Conservation (phyloP, 306 rosid species). For the Crotalaria pallida region DNA sequence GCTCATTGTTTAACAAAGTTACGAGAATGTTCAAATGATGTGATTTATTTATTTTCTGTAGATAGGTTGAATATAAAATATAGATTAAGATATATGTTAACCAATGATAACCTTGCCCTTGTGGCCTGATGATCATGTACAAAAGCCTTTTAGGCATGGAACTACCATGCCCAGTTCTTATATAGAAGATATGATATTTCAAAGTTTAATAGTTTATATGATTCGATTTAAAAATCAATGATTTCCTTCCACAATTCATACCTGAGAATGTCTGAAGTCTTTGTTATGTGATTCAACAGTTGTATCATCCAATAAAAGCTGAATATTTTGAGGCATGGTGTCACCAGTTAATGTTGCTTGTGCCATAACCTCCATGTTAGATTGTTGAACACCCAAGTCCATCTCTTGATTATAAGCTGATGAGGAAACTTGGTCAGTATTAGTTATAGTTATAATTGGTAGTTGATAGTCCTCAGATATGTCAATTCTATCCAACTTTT, state of each 20-base stretch:
- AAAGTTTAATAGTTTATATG: background rate
- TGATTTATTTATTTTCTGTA: background rate
- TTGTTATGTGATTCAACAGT: constrained; percentile 17
- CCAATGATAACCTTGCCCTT: background rate
- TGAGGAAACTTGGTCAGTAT: constrained; percentile 18
- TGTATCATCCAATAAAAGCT: background rate
- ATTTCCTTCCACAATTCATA: constrained; percentile 10
- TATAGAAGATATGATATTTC: background rate
- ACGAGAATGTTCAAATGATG: background rate
- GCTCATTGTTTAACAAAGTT: background rate
- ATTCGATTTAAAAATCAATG: background rate
- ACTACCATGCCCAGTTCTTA: background rate
- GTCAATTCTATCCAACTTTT: background rate
- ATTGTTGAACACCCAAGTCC: constrained; percentile 1
- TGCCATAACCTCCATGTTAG: constrained; percentile 4
- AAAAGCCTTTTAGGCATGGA: background rate
- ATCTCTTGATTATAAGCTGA: constrained; percentile 10
- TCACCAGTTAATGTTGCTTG: constrained; percentile 14
- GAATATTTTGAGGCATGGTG: constrained; percentile 1
- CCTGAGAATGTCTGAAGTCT: constrained; percentile 32
- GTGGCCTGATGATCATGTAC: background rate
- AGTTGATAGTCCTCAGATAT: background rate
- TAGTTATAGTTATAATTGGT: background rate
- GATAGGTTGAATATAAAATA: background rate
- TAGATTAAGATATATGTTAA: background rate